Base-by-base conservation (phyloP, 495 filamentous ascomycete species). In the Annulohypoxylon maeteangense region DNA sequence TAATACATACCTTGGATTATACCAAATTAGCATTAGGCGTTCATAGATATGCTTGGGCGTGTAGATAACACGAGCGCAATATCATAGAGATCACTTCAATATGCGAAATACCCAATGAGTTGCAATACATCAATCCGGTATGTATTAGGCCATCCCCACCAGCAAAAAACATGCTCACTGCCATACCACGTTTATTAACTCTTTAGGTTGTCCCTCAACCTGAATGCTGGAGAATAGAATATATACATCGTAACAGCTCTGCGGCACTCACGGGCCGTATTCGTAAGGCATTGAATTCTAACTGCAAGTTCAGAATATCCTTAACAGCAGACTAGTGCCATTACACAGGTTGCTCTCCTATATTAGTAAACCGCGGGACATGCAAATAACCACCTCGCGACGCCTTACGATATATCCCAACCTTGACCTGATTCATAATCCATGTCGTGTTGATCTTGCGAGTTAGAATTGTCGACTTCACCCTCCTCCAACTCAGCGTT, bases 371-470 rank as follows among this genome's bases (percentile, higher is more conserved):
- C 22, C 20, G 22, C 16, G n/a, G 27, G 5, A 14, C 29, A 40
- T 10, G n/a, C 29, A 20, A 5, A 23, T 22, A 20, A 18, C 0
- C 25, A 7, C 1, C 56, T 12, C 11, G 14, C 1, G 34, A 4
- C 29, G n/a, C 1, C 48, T 47, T 45, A 70, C 4, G 71, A 51
- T 10, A 68, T 60, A 20, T 56, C 70, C 75, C 75, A 77, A 20
- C 71, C 70, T 7, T 74, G 73, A 8, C 67, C 70, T 5, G 61
- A 67, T 11, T 77, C 75, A 29, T 74, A 77, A 29, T 77, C 75
- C 75, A 77, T 77, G 45, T 77, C 75, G 20, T 67, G 64, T 40
- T 77, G 73, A 48, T 77, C 75, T 1, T 64, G 61, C 29, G 62
- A 47, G 7, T 45, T 62, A 3, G 11, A 14, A 44, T 68, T 62